phyloP scores from a whole-genome alignment of 2,329 filamentous ascomycete genomes.

The Helicocarpus griseus region DNA sequence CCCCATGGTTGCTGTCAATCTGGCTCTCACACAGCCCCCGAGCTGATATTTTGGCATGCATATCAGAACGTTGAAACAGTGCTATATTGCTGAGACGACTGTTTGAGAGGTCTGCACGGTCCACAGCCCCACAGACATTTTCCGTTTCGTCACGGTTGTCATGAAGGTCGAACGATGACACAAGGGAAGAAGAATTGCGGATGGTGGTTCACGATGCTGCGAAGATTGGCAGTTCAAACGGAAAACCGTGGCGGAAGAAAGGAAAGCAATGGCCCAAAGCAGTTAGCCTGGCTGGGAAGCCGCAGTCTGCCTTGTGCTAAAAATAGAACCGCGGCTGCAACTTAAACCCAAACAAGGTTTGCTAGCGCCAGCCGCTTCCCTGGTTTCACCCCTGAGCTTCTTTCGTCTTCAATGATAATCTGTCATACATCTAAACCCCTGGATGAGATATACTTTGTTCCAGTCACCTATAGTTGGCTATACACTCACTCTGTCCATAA shows the following conservation, averaged over 20 bases:
- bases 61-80: background rate
- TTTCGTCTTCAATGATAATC: background rate
- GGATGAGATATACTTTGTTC: too few species aligned
- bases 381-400: background rate
- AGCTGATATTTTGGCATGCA: background rate
- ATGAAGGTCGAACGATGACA: background rate
- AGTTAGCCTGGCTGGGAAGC: background rate
- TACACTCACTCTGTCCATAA: background rate
- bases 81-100: background rate
- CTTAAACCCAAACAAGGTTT: background rate
- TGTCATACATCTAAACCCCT: too few species aligned
- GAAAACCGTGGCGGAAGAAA: background rate
- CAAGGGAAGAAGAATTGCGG: background rate
- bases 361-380: background rate
- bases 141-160: background rate
- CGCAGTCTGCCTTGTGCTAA: slow-evolving; percentile 1
- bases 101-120: background rate
- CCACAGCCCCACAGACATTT: background rate
- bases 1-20: background rate
- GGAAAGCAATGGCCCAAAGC: background rate
- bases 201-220: background rate
- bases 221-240: background rate
- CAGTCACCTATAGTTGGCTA: too few species aligned
- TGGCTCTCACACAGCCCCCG: background rate
- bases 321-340: background rate